Conservation (phyloP, 257 asterid genomes). For the Scutellaria baicalensis region DNA sequence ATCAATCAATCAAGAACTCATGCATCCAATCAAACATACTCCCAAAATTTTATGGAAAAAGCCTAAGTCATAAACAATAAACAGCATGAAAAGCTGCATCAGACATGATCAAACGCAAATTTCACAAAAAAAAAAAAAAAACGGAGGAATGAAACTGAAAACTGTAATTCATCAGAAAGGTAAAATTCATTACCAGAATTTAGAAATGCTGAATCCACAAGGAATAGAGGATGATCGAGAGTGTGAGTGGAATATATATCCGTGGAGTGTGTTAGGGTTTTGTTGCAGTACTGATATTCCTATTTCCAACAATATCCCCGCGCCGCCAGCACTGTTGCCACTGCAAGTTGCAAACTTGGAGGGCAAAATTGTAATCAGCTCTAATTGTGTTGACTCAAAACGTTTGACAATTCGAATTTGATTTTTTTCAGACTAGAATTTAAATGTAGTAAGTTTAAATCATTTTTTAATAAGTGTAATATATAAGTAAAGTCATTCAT, state of each 20-base stretch:
- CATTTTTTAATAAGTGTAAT: too few species aligned
- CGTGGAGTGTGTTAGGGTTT: conserved; percentile 14
- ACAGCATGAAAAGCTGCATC: background rate
- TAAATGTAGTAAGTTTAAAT: too few species aligned
- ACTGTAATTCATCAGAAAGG: background rate
- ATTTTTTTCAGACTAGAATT: too few species aligned
- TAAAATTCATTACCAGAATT: conserved; percentile 3
- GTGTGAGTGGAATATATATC: background rate
- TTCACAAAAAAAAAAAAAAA: background rate
- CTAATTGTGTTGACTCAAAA: too few species aligned
- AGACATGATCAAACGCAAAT: background rate
- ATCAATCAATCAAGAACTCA: background rate
- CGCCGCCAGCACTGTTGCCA: too few species aligned
- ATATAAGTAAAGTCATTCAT: too few species aligned
- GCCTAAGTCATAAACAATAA: background rate
- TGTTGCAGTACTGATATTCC: conserved; percentile 7
- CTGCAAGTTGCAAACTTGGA: too few species aligned
- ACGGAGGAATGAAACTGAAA: background rate
- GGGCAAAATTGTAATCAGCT: too few species aligned
- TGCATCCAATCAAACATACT: background rate
- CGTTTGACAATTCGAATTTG: too few species aligned
- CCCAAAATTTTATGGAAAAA: background rate
- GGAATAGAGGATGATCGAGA: background rate
- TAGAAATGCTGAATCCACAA: background rate
- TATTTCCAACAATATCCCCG: background rate